Evolutionary conservation across 305 asterid species (phyloP).

Genomic region (Solanum hybrid): DNA sequence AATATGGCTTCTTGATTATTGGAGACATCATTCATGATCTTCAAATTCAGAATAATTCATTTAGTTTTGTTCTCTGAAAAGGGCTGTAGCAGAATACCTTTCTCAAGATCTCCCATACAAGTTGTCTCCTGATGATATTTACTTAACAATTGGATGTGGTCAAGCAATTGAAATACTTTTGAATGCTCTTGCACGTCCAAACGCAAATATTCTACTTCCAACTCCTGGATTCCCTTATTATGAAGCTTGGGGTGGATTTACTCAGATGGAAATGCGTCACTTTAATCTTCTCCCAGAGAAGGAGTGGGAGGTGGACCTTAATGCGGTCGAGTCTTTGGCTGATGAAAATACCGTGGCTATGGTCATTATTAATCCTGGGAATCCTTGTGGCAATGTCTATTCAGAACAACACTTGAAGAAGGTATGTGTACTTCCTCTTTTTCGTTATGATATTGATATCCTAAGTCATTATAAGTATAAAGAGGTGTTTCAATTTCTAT

Average conservation of each 20-base stretch:
- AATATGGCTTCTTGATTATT: neutral
- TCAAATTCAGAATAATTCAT: neutral
- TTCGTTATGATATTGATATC: neutral
- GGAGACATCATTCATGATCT: neutral
- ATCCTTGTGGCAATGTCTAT: conserved; percentile 75
- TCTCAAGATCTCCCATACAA: conserved; percentile 56
- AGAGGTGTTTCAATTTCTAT: neutral
- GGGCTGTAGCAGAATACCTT: conserved; percentile 60
- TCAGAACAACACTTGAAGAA: conserved; percentile 54
- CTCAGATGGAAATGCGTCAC: conserved; percentile 45
- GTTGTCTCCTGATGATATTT: conserved; percentile 50
- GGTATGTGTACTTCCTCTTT: conserved; percentile 16
- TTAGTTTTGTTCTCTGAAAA: neutral
- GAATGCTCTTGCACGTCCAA: conserved; percentile 45
- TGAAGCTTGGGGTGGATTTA: conserved; percentile 42
- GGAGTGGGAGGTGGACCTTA: conserved; percentile 65
- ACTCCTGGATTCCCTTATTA: conserved; percentile 61
- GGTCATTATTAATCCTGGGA: conserved; percentile 75
- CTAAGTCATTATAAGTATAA: neutral
- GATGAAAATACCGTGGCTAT: conserved; percentile 70
- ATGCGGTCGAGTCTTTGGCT: conserved; percentile 44
- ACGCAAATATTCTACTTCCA: conserved; percentile 58
- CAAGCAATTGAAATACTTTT: conserved; percentile 63
- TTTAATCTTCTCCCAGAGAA: conserved; percentile 55
- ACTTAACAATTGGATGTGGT: conserved; percentile 55